Conservation (phyloP, 345 rosid genomes). For the Bretschneidera sinensis region DNA sequence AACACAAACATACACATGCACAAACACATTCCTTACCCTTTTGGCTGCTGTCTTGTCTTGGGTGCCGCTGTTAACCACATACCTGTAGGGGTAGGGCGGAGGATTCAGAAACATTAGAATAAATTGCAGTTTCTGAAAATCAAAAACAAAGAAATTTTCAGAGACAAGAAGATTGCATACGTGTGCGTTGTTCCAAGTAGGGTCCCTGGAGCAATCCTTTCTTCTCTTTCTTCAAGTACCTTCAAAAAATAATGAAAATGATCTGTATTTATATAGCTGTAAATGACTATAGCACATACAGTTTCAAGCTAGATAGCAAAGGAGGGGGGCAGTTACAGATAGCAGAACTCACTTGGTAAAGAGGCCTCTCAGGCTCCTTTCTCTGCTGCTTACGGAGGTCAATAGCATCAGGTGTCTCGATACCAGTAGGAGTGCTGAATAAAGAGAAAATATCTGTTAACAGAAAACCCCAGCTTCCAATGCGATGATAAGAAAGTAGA, state of each 20-base stretch:
- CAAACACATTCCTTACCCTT: slow-evolving; percentile 66
- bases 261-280: too few species aligned
- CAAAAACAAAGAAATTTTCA: not conserved
- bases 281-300: not conserved
- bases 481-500: not conserved
- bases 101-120: not conserved
- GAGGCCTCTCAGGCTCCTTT: slow-evolving; percentile 93
- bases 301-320: not conserved
- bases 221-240: slow-evolving; percentile 92
- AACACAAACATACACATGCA: too few species aligned
- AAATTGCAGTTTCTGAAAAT: not conserved
- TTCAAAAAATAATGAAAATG: too few species aligned
- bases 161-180: slow-evolving; percentile 25
- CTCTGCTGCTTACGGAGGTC: slow-evolving; percentile 99
- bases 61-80: slow-evolving; percentile 63
- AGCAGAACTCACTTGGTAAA: slow-evolving; percentile 63
- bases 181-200: slow-evolving; percentile 91
- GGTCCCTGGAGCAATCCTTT: slow-evolving; percentile 78
- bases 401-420: slow-evolving; percentile 97
- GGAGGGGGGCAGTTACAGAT: slow-evolving; percentile 3
- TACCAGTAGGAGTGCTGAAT: slow-evolving; percentile 94
- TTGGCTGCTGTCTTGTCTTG: slow-evolving; percentile 83
- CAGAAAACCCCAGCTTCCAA: not conserved
- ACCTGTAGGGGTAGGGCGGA: slow-evolving; percentile 31
- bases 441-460: slow-evolving; percentile 1